Evolutionary conservation across 2,329 filamentous ascomycete genomes (phyloP), one percentile per base, ranked within the genome.

Genomic region (Aspergillus fischeri): DNA sequence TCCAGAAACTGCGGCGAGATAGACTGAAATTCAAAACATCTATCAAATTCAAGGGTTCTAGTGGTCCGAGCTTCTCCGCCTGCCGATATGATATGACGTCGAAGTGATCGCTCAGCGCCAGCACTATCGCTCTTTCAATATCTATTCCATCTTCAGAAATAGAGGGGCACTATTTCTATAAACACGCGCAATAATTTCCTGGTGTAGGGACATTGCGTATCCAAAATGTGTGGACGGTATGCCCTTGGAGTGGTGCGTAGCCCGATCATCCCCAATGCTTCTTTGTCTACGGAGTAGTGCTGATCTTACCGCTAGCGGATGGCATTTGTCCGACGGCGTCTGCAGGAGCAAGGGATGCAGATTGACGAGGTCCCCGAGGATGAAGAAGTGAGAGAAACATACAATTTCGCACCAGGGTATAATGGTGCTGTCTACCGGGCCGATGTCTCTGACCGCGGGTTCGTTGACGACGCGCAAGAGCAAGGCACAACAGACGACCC

Each of bases 351-450:
- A 65, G 81, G 87, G 60, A 90, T 96, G 84, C 83, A 81, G 2
- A 85, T 91, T 2, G 81, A 87, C 56, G 85, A 91, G 56, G 85
- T 83, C 0, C 90, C 90, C 0, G 82, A 83, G 3, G 90, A 96
- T 64, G 85, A 90, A 20, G 83, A 78, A 49, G 77, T 86, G 35
- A 84, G 89, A 41, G 89, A 91, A 69, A 91, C 84, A 38, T 96
- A 95, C 77, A 97, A 97, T 72, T 95, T 99, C 70, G 91, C 93
- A 0, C 94, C 94, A 0, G 90, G 92, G 0, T 90, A 91, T 60
- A 82, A 89, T 67, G 93, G 94, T 35, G 80, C 94, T 25, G 90
- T 97, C 27, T 96, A 96, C 71, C 86, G 92, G 58, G 91, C 91
- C 35, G 85, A 91, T 52, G 82, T 83, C 5, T 81, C 86, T 11